phyloP scores from a whole-genome alignment of 2,329 filamentous ascomycete species.

The Apiospora malaysiana region DNA sequence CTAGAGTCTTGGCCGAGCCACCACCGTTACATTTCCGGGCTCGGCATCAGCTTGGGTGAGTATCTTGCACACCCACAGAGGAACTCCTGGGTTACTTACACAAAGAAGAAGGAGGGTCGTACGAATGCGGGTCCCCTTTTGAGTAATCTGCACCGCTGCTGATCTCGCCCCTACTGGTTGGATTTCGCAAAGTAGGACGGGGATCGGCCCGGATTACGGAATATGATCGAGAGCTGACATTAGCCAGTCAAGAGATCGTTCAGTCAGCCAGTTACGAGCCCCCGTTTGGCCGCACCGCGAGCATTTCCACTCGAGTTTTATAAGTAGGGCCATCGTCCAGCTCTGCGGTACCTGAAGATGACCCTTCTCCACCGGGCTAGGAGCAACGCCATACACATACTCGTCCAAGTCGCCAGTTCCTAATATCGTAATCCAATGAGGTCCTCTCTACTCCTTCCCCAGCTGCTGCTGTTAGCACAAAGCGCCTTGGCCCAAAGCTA shows the following conservation, averaged over 20 bases:
- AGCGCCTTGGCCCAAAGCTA: neutral
- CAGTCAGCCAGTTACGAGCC: neutral
- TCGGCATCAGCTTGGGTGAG: neutral
- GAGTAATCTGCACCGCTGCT: neutral
- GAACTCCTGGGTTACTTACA: neutral
- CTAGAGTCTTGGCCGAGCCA: neutral
- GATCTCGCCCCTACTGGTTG: neutral
- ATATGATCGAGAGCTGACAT: neutral
- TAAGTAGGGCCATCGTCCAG: neutral
- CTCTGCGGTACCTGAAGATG: neutral
- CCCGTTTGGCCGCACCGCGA: too few relatives aligned
- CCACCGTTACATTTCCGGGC: neutral
- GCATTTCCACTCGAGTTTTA: neutral
- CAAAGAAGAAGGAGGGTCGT: neutral
- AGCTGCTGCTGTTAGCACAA: neutral
- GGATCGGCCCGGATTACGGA: neutral
- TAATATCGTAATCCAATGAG: neutral
- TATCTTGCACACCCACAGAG: neutral
- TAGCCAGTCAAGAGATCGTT: neutral
- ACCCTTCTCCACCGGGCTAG: neutral
- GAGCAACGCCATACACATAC: neutral
- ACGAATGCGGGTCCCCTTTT: neutral
- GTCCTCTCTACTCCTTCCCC: neutral
- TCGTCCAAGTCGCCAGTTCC: neutral
- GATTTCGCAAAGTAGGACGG: neutral